Evolutionary conservation across 192 early-diverging fungal species (phyloP), one percentile per base, ranked within the genome.

Genomic region (Coemansia sp.): DNA sequence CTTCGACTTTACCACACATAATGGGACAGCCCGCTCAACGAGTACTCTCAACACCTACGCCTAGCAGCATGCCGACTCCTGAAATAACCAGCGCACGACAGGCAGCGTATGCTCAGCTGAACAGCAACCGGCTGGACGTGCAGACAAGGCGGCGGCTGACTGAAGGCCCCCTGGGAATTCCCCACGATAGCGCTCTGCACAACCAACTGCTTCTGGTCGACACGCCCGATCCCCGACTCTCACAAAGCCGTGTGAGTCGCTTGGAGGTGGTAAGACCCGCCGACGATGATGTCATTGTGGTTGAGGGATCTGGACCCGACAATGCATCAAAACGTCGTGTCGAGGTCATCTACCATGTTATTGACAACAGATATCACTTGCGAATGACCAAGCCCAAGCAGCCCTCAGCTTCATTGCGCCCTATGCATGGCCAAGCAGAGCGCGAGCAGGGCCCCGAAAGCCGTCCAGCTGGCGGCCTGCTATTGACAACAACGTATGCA

Each of bases 1-100:
- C 72, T 2, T 69, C 66, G n/a, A 65, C 46, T 0, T 58, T 57
- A 5, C 58, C 66, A 0, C 66, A 76, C 26, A 60, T 69, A 34
- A 62, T 65, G 58, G 66, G 66, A 15, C 30, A 56, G 12, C 72
- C 72, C 32, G 72, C 63, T 12, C 18, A 10, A 21, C 42, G 42
- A 15, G 16, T 17, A 44, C 3, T 3, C 18, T 42, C 40, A 42
- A 17, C 40, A 28, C 6, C 30, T 18, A 11, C 31, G 36, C 12
- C 49, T 2, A 34, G 49, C 0, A 1, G 16, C 30, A 16, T 10
- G 26, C 14, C 39, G 10, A 31, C 6, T 18, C 12, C 5, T 7
- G 6, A 37, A 23, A 12, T 12, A 14, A 14, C 14, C 20, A 12
- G 50, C 21, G 55, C 55, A 32, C 31, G 15, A 32, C 44, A 32